Evolutionary conservation across 257 asterid genomes (phyloP), one percentile per base, ranked within the genome.

Genomic region (Forsythia suspensa): DNA sequence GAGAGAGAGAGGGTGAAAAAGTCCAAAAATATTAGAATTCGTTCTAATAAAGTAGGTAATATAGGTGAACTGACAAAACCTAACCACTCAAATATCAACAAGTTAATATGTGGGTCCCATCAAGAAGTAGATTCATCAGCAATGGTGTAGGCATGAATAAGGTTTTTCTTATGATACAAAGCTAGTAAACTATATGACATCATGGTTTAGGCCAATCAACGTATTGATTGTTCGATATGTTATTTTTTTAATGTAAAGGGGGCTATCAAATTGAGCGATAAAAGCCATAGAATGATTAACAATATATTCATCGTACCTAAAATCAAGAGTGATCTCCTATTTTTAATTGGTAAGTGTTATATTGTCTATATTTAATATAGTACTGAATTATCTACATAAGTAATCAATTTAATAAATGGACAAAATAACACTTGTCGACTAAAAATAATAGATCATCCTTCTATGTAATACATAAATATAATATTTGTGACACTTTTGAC

Each of bases 131-230:
- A 74, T 42, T 67, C 74, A 75, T 75, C 79, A 80, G 80, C 76
- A 77, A 16, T 44, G 73, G 29, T 72, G 78, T 82, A 80, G 81
- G 79, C 73, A 67, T 74, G 80, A 59, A 80, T 72, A 44, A 41
- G 57, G 84, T 73, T 57, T 36, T 73, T 55, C 44, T 12, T 11
- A 73, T 7, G 13, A 75, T 40, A 38, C 43, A 67, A 46, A 37
- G 36, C 70, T 21, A 61, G 61, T 79, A 73, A 83, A 77, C 72
- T 37, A 70, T 70, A 59, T 82, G 89, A 87, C 89, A 87, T 86
- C 91, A 87, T 69, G 86, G 78, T 78, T 85, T 82, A 76, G 83
- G 74, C 81, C 83, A 87, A 82, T 81, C 80, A 39, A 21, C 57
- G 1, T 12, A 73, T 16, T 20, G 8, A 73, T 71, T 43, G 59